Evolutionary conservation across 2,329 filamentous ascomycete genomes (phyloP).

Genomic region (Claviceps maximensis): DNA sequence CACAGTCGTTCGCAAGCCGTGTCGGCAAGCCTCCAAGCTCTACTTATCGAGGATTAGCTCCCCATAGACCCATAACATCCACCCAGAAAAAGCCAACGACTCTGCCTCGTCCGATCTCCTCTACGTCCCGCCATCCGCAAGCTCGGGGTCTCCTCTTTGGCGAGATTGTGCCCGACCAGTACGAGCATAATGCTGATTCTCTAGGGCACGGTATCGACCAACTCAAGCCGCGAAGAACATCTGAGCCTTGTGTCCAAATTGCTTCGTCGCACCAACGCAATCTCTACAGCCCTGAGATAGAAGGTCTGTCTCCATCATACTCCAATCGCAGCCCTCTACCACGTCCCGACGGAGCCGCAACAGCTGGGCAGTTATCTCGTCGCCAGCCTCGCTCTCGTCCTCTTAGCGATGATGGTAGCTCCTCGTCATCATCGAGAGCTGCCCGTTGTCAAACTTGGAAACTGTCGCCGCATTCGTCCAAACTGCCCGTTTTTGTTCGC

Average conservation of each 20-base stretch:
- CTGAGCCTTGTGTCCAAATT: slow-evolving; percentile 54
- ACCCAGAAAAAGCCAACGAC: slow-evolving; percentile 21
- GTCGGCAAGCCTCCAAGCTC: slow-evolving; percentile 36
- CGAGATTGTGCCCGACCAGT: slow-evolving; percentile 52
- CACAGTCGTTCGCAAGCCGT: slow-evolving; percentile 47
- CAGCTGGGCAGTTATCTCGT: slow-evolving; percentile 6
- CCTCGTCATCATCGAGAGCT: slow-evolving; percentile 10
- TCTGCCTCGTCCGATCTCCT: slow-evolving; percentile 19
- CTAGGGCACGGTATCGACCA: slow-evolving; percentile 48
- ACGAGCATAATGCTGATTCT: slow-evolving; percentile 36
- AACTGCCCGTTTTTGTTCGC: slow-evolving; percentile 32
- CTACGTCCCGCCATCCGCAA: slow-evolving; percentile 21
- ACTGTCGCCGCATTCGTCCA: slow-evolving; percentile 23
- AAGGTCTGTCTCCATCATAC: slow-evolving; percentile 52
- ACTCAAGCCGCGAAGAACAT: slow-evolving; percentile 45
- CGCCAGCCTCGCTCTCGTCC: slow-evolving; percentile 32
- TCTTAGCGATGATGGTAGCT: slow-evolving; percentile 45
- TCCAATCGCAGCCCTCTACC: slow-evolving; percentile 39
- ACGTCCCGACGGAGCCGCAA: not conserved
- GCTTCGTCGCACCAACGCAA: slow-evolving; percentile 37
- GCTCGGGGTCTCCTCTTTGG: slow-evolving; percentile 55
- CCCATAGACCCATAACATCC: slow-evolving; percentile 23
- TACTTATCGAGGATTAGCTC: slow-evolving; percentile 19
- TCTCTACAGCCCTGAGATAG: slow-evolving; percentile 40
- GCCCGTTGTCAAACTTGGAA: slow-evolving; percentile 20